Conservation (phyloP, 192 early-diverging fungal genomes). For the Backusella liffmaniae region DNA sequence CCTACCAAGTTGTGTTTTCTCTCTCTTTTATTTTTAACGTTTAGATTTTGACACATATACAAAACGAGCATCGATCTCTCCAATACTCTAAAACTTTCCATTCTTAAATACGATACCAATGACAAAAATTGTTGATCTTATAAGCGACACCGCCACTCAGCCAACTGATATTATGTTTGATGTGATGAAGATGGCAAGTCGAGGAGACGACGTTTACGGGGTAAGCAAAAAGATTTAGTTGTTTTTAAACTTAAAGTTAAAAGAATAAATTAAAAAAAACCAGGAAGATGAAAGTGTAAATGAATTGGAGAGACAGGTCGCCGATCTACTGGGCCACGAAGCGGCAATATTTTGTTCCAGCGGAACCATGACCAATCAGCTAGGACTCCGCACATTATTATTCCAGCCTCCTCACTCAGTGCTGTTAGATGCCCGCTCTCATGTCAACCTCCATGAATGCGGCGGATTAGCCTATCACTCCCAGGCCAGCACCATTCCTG, state of each 20-base stretch:
- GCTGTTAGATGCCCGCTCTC: conserved; percentile 72
- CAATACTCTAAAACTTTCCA: not conserved
- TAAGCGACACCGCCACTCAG: conserved; percentile 55
- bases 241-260: not conserved
- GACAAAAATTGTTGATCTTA: conserved; percentile 32
- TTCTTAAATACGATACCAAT: not conserved
- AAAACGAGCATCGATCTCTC: not conserved
- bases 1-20: not conserved
- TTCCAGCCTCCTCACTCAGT: conserved; percentile 76
- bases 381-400: conserved; percentile 77
- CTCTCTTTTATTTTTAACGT: not conserved
- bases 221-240: conserved; percentile 15
- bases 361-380: conserved; percentile 85
- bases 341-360: conserved; percentile 77
- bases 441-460: conserved; percentile 79
- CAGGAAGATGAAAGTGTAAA: conserved; percentile 47
- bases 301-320: conserved; percentile 65
- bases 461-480: conserved; percentile 82
- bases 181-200: conserved; percentile 53
- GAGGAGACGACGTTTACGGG: conserved; percentile 58
- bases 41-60: not conserved
- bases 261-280: not conserved
- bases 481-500: conserved; percentile 68
- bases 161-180: conserved; percentile 68
- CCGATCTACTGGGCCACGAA: conserved; percentile 72